A percentile compares a stretch with the other conserved stretches of the same genome.
phyloP scores from a whole-genome alignment of 148 eudicot genomes.

The Nepenthes mirabilis region DNA sequence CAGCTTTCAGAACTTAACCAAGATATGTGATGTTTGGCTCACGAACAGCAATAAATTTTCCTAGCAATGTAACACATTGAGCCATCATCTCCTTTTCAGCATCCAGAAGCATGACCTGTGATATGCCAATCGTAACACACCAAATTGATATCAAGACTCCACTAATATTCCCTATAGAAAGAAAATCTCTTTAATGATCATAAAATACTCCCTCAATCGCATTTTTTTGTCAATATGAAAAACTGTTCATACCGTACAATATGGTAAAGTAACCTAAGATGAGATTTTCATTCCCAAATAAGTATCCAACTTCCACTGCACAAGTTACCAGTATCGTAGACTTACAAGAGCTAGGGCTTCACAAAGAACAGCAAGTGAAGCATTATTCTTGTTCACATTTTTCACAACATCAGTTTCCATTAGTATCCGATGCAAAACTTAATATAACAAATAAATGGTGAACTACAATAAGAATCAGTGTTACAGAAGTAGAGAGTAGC shows the following conservation, averaged over 20 bases:
- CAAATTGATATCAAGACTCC: slow-evolving; percentile 2
- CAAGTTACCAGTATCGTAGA: neutral
- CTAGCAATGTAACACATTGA: slow-evolving; percentile 98
- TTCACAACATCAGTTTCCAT: slow-evolving; percentile 99
- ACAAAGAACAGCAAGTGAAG: slow-evolving; percentile 98
- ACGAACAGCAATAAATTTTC: slow-evolving; percentile 96
- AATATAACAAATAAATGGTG: slow-evolving; percentile 3
- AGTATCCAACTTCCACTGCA: no score
- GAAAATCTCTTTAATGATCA: no score
- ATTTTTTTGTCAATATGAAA: no score
- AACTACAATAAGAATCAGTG: no score
- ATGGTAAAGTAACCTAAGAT: no score
- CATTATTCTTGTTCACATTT: slow-evolving; percentile 98
- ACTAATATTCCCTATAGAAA: neutral
- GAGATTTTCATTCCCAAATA: no score
- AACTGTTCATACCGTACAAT: no score
- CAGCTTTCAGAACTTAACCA: slow-evolving; percentile 50
- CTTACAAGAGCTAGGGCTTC: slow-evolving; percentile 99
- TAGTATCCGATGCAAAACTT: slow-evolving; percentile 92
- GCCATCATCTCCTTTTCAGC: slow-evolving; percentile 99
- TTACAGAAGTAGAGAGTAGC: no score
- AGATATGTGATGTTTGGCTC: slow-evolving; percentile 97
- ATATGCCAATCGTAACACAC: neutral
- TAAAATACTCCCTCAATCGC: no score
- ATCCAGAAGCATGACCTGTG: slow-evolving; percentile 99